Base-by-base conservation (phyloP, 371 early-diverging fungal species). In the Conidiobolus coronatus region DNA sequence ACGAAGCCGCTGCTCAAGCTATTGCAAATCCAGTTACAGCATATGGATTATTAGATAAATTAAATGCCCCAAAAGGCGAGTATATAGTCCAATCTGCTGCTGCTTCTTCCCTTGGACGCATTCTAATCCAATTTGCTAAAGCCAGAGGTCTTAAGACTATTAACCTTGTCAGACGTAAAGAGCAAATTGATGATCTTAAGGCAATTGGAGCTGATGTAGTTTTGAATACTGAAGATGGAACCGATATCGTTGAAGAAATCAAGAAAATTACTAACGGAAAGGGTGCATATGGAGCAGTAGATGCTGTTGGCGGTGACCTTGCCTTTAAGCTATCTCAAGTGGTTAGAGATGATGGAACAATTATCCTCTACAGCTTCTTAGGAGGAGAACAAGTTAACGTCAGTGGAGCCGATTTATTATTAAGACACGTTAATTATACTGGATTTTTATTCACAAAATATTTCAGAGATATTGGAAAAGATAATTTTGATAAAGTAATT, bases 1-100 rank as follows among this genome's bases (percentile, higher is more conserved):
- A 45, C 36, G 45, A 45, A 36, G 17, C 45, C 2, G 45, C 45
- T 15, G 45, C 45, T 6, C 45, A 45, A 34, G 22, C 33, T 9
- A 17, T 45, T 36, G 34, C 20, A 1, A 45, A 45, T 21, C 45
- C 22, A 6, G 22, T 45, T 18, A 45, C 45, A n/a, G 33, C 45
- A 7, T 45, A 45, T 36, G 45, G 18, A 9, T 3, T 45, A 21
- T 33, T 45, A 2, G 33, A 34, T 15, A 7, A 2, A 12, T 15
- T 36, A 2, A 13, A 45, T 15, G 21, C 24, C 6, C 44, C 44
- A 4, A 29, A 29, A 29, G 29, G 36, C 4, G 45, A 45, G 36
- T 45, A 17, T 34, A 9, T 45, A 1, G 19, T 45, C 2, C 45
- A 45, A 20, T 36, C 22, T 37, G 45, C 45, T 18, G 36, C 36